Conservation (phyloP, 2,329 filamentous ascomycete genomes). For the Graphilbum ipis-grandicollis region DNA sequence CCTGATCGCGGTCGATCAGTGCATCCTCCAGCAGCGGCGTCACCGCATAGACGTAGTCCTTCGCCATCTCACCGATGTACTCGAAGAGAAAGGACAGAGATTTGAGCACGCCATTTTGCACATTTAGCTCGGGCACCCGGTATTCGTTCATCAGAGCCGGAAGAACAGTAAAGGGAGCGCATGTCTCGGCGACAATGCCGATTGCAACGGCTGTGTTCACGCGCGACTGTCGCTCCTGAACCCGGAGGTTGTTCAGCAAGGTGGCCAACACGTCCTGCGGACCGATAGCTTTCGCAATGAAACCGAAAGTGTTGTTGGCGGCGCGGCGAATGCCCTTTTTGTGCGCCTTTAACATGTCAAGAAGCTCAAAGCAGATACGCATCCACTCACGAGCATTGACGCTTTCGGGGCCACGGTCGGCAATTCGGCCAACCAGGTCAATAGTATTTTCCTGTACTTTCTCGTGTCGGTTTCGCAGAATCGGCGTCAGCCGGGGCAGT, state of each 20-base stretch:
- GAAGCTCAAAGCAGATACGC: constrained; percentile 96
- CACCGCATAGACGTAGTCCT: constrained; percentile 97
- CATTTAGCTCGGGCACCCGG: constrained; percentile 91
- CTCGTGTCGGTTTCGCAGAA: constrained; percentile 92
- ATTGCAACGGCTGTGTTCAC: constrained; percentile 98
- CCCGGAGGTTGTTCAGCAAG: constrained; percentile 85
- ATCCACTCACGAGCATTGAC: constrained; percentile 98
- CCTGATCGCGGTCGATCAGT: constrained; percentile 92
- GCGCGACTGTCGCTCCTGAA: constrained; percentile 93
- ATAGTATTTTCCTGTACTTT: constrained; percentile 99
- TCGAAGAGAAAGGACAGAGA: constrained; percentile 94
- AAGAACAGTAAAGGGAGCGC: constrained; percentile 95
- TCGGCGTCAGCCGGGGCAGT: constrained; percentile 88
- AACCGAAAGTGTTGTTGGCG: constrained; percentile 98
- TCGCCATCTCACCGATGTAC: constrained; percentile 99
- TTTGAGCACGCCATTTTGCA: constrained; percentile 96
- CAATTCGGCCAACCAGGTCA: constrained; percentile 92
- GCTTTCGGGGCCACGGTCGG: constrained; percentile 87
- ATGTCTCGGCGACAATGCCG: constrained; percentile 95
- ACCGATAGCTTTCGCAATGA: constrained; percentile 97
- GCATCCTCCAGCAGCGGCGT: constrained; percentile 92
- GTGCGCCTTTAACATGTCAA: constrained; percentile 98
- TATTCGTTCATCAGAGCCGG: constrained; percentile 99
- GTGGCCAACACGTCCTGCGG: constrained; percentile 94
- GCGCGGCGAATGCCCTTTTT: constrained; percentile 98